Base-by-base conservation (phyloP, 2,329 filamentous ascomycete genomes). In the Penicillium frequentans region DNA sequence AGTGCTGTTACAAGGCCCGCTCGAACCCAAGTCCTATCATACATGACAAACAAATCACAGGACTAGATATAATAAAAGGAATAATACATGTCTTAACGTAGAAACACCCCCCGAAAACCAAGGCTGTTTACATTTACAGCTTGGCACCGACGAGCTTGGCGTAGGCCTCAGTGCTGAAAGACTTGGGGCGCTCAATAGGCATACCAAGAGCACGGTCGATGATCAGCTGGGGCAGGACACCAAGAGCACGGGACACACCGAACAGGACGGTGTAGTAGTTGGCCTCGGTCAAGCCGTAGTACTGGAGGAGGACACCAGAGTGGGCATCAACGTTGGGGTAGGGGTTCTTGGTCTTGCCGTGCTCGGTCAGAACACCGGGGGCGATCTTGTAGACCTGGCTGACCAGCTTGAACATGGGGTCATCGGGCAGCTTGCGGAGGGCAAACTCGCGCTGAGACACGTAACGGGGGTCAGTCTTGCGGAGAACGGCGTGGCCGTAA, bases 311-410 rank as follows among this genome's bases (percentile, higher is more conserved):
- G 68, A 99, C 95, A 85, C 95, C 95, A 31, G 93, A 97, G 90
- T 98, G 95, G 74, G 93, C 93, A 75, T 98, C 93, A 74, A 98
- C 93, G 84, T 98, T 98, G 80, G 95, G 95, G 86, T 86, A 98
- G 68, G 93, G 93, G 90, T 98, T 97, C 90, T 98, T 98, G 85
- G 93, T 98, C 91, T 99, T 99, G 83, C 95, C 95, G 84, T 99
- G 95, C 88, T 99, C 92, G 67, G 95, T 99, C 77, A 99, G 85
- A 72, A 99, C 95, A 73, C 89, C 90, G 65, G 95, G 95, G 65
- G 95, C 95, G 72, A 99, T 98, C 91, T 99, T 99, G 90, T 98
- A 99, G 70, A 99, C 95, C 84, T 99, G 95, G 86, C 90, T 96
- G 82, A 99, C 95, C 69, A 99, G 90, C 87, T 99, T 92, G 91